Base-by-base conservation (phyloP, 306 rosid species). In the Corylus heterophylla region DNA sequence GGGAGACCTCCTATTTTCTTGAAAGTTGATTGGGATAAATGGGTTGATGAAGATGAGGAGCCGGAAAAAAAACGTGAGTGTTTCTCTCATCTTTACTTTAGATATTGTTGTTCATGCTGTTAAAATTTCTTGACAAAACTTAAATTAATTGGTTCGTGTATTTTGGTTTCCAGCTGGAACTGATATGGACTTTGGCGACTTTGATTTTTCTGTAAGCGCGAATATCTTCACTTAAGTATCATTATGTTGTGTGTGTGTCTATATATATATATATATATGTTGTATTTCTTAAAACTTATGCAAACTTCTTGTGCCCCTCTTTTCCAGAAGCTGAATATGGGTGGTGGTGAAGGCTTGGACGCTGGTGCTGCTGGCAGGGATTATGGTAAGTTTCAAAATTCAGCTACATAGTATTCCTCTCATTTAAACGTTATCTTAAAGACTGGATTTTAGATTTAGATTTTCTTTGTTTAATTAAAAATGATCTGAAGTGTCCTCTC, bases 41-140 rank as follows among this genome's bases (percentile, higher is more conserved):
- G 96, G 97, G 84, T 85, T 56, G 97, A 92, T 82, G 97, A 92
- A 82, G 96, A 90, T 54, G 97, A 90, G 52, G 97, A 89, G 59
- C 73, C 29, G 13, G 94, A 83, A 50, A 58, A 55, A 69, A 69
- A 25, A 68, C 52, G 74, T 18, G 69, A 89, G 51, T 81, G 74
- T 80, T 69, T 78, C 76, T 69, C 20, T 42, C 4, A 17, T 7
- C 10, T 17, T 44, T 72, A 31, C 39, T 18, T 47, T 45, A 1
- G 22, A 22, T 68, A 8, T 6, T 56, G 27, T 64, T 69, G 25
- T 29, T 68, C 55, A 16, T 55, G 5, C 29, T 49, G 45, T 18
- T 75, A 42, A 22, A 18, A 50, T 69, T 7, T 54, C 52, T 80
- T 61, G 27, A 11, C 79, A 67, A 17, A 58, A 25, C 71, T 63